Base-by-base conservation (phyloP, 139 green algal species). In the Chlorella ohadii region DNA sequence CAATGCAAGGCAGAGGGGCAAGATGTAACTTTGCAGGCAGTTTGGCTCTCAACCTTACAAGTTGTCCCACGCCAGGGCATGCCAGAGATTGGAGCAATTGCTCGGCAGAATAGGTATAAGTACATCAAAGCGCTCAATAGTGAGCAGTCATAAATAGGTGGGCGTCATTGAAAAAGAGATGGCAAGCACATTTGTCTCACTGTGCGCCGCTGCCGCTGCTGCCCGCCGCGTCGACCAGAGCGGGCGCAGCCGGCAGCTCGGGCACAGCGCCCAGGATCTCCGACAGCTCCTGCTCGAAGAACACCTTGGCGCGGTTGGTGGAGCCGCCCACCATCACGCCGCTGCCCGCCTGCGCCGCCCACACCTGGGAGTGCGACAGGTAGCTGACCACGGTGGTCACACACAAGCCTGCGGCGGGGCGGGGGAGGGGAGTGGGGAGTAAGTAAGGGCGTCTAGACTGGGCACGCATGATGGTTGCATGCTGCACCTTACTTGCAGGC, bases 311-410 rank as follows among this genome's bases (percentile, higher is more conserved):
- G 12, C 97, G 87, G 88, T 99, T 99, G 82, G 89, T 94, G 55
- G 87, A 90, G 36, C 97, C 97, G 0, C 89, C 91, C 19, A 99
- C 91, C 55, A 99, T 41, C 66, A 92, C 83, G 73, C 19, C 13
- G 34, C 90, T 94, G 36, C 78, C 87, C 47, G n/a, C 34, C 88
- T 98, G 91, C 74, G 93, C 59, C 11, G 92, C 94, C 95, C 95
- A 96, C 51, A 97, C 88, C 89, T 99, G 97, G 34, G 93, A 97
- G 89, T 99, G 97, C 16, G 92, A 97, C 33, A 99, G 84, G 87
- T 98, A 99, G 89, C 89, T 96, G 34, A 99, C 78, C 6, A 98
- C 89, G 1, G 95, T 96, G 3, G 97, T 99, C 41, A 99, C 88
- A 92, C 99, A 99, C 56, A 99, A 87, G 1, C 90, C 92, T 92